Evolutionary conservation across 805 yeast species (phyloP).

Genomic region (Ogataea sp.): DNA sequence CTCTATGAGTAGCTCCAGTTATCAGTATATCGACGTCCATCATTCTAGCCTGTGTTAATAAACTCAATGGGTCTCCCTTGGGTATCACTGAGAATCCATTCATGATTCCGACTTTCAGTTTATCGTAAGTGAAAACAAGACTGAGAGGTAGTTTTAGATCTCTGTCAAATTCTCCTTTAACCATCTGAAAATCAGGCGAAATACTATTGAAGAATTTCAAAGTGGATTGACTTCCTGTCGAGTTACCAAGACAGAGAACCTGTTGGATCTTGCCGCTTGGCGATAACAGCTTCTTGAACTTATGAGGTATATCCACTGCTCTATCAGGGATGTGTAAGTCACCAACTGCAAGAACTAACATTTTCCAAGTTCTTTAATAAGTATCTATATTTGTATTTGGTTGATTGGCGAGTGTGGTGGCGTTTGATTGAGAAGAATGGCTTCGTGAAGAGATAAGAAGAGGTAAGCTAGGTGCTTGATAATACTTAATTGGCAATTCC

Average conservation of each 20-base stretch:
- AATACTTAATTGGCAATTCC: no score
- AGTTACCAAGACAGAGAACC: slow-evolving; percentile 80
- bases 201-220: slow-evolving; percentile 55
- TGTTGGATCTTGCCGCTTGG: slow-evolving; percentile 78
- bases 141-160: slow-evolving; percentile 47
- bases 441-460: no score
- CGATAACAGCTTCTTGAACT: slow-evolving; percentile 67
- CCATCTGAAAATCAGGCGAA: slow-evolving; percentile 66
- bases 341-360: slow-evolving; percentile 78
- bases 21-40: slow-evolving; percentile 85
- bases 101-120: slow-evolving; percentile 73
- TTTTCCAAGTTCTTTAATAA: no score
- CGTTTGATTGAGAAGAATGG: no score
- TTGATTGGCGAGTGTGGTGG: no score
- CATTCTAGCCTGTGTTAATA: slow-evolving; percentile 77
- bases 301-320: slow-evolving; percentile 50
- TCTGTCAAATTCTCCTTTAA: slow-evolving; percentile 77
- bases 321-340: slow-evolving; percentile 88
- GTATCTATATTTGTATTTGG: no score
- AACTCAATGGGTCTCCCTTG: slow-evolving; percentile 75
- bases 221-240: slow-evolving; percentile 59
- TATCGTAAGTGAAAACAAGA: slow-evolving; percentile 58
- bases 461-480: no score
- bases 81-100: slow-evolving; percentile 84
- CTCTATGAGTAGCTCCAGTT: slow-evolving; percentile 91